A percentile compares a stretch with the other conserved stretches of the same genome.
These are phyloP conservation scores for Lipomyces mesembrius DNA, from an alignment of 805 yeast species.

Conservation along the genomic window DNA sequence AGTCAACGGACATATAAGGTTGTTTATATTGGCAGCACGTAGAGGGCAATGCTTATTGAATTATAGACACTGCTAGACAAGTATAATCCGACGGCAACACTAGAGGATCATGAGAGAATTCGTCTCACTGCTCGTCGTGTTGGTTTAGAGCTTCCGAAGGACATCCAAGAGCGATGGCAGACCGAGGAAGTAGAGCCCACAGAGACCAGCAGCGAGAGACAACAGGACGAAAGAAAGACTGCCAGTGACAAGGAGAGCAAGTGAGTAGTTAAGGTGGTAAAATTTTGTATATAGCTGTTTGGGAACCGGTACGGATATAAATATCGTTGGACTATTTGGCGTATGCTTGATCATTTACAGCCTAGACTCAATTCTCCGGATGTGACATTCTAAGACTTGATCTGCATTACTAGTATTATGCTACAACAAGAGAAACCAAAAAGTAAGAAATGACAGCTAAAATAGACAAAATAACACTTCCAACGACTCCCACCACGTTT, in stretches of 20 bases:
- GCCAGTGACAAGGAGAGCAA: conserved; percentile 1
- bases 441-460: background rate
- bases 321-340: background rate
- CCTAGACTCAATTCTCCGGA: background rate
- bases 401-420: conserved; percentile 8
- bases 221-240: conserved; percentile 1
- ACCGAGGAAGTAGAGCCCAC: conserved; percentile 18
- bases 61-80: conserved; percentile 62
- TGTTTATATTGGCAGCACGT: background rate
- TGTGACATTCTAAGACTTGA: background rate
- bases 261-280: background rate
- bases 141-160: conserved; percentile 71
- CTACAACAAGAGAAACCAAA: conserved; percentile 7
- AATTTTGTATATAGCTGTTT: conserved; percentile 8
- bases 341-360: background rate
- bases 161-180: conserved; percentile 32
- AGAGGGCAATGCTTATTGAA: background rate
- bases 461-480: background rate
- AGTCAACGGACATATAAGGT: conserved; percentile 80
- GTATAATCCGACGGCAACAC: conserved; percentile 81
- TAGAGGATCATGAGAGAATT: conserved; percentile 78
- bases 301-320: background rate
- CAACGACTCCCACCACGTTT: background rate
- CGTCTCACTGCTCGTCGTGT: conserved; percentile 82
- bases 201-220: background rate